These are phyloP conservation scores for Termitomyces sp. DNA, from an alignment of 768 basidiomycete genomes.

Conservation along the genomic window DNA sequence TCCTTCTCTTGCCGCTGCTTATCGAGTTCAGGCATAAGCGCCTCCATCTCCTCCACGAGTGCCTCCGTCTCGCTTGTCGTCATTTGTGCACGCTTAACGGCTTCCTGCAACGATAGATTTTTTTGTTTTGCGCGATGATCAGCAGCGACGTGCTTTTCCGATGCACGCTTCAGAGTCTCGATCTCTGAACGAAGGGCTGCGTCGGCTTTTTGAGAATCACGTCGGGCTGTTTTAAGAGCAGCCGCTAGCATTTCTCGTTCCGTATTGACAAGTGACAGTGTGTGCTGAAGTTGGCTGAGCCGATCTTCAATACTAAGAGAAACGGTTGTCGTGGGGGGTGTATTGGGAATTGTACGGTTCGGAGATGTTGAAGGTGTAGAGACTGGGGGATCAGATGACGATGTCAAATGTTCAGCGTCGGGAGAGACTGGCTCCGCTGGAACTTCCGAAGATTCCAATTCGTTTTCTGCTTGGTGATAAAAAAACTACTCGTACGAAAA, in stretches of 20 bases:
- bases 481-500: background rate
- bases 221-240: slow-evolving; percentile 73
- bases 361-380: slow-evolving; percentile 44
- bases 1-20: slow-evolving; percentile 40
- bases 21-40: slow-evolving; percentile 40
- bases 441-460: slow-evolving; percentile 29
- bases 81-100: slow-evolving; percentile 74
- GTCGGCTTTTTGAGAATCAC: slow-evolving; percentile 82
- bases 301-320: slow-evolving; percentile 66
- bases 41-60: slow-evolving; percentile 46
- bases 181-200: slow-evolving; percentile 82
- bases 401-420: slow-evolving; percentile 27
- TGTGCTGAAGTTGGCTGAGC: slow-evolving; percentile 61
- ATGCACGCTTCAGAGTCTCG: slow-evolving; percentile 76
- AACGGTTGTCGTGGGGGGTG: slow-evolving; percentile 31
- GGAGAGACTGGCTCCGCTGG: slow-evolving; percentile 36
- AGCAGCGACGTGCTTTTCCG: slow-evolving; percentile 71
- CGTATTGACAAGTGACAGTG: slow-evolving; percentile 56
- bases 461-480: slow-evolving; percentile 15
- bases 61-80: slow-evolving; percentile 48
- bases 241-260: slow-evolving; percentile 70
- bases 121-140: slow-evolving; percentile 87
- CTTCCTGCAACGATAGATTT: slow-evolving; percentile 84
- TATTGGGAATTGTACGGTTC: slow-evolving; percentile 30
- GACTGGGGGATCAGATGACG: slow-evolving; percentile 30